A percentile compares a stretch with the other conserved stretches of the same genome.
phyloP scores from a whole-genome alignment of 495 filamentous ascomycete genomes.

The Arthonia radiata region DNA sequence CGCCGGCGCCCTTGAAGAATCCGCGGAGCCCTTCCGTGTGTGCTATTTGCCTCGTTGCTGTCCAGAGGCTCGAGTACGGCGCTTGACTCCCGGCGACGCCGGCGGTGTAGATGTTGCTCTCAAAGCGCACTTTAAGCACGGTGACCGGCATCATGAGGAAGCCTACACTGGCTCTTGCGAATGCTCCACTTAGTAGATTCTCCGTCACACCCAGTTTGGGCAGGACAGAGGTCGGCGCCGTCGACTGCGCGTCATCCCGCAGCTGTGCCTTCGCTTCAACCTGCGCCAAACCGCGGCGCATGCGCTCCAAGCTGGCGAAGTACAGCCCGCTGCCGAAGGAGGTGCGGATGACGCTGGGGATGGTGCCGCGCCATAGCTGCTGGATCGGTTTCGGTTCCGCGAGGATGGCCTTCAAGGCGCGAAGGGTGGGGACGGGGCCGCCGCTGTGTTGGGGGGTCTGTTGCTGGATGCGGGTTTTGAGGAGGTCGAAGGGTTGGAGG shows the following conservation, averaged over 20 bases:
- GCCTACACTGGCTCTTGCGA: constrained; percentile 61
- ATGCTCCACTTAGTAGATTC: constrained; percentile 65
- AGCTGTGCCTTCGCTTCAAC: constrained; percentile 14
- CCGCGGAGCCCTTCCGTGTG: constrained; percentile 50
- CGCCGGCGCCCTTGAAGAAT: constrained; percentile 83
- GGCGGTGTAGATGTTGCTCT: constrained; percentile 55
- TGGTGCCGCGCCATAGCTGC: constrained; percentile 80
- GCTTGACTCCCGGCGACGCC: too few species aligned
- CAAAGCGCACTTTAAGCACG: constrained; percentile 89
- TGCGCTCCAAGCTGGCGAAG: constrained; percentile 66
- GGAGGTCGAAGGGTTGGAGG: constrained; percentile 84
- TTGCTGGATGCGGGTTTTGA: constrained; percentile 90
- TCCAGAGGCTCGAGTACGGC: constrained; percentile 57
- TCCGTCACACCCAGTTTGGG: constrained; percentile 65
- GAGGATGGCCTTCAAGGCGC: constrained; percentile 42
- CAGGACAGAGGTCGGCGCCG: constrained; percentile 41
- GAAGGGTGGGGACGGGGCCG: constrained; percentile 44
- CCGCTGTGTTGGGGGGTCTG: constrained; percentile 30
- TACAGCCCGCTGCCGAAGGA: constrained; percentile 84
- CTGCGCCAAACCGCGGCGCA: constrained; percentile 44
- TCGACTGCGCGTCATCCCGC: constrained; percentile 2
- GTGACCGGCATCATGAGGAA: constrained; percentile 92
- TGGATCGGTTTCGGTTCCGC: constrained; percentile 33
- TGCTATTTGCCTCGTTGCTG: constrained; percentile 51
- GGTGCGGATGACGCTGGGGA: constrained; percentile 76